These are phyloP conservation scores for Cyberlindnera bimundalis DNA, from an alignment of 805 yeast genomes.

Conservation along the genomic window DNA sequence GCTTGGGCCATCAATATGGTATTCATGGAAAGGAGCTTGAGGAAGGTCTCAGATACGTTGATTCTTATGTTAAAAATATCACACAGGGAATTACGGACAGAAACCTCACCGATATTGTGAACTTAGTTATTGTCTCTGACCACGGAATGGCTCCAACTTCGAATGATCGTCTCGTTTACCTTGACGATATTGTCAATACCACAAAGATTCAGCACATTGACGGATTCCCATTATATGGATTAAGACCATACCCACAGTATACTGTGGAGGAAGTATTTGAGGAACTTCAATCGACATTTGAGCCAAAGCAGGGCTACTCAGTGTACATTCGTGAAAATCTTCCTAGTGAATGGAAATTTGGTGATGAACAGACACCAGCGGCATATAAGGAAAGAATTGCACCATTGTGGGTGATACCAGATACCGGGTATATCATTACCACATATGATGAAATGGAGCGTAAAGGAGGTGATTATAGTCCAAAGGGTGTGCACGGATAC, in stretches of 20 bases:
- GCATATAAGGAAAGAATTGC: constrained; percentile 64
- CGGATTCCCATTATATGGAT: constrained; percentile 86
- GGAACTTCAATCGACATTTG: constrained; percentile 37
- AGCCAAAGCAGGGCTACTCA: constrained; percentile 34
- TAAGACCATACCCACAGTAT: constrained; percentile 49
- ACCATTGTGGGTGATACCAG: constrained; percentile 82
- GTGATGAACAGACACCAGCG: constrained; percentile 21
- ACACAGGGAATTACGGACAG: constrained; percentile 46
- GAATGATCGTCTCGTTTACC: constrained; percentile 57
- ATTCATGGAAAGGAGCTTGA: constrained; percentile 56
- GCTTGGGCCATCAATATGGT: constrained; percentile 73
- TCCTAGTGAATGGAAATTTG: constrained; percentile 34
- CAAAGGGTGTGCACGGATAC: constrained; percentile 79
- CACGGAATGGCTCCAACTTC: constrained; percentile 94
- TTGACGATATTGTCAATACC: constrained; percentile 67
- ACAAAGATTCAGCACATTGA: constrained; percentile 56
- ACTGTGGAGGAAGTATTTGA: constrained; percentile 43
- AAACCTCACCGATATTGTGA: constrained; percentile 61
- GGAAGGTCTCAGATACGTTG: constrained; percentile 59
- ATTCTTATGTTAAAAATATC: constrained; percentile 53
- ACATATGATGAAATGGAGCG: constrained; percentile 53
- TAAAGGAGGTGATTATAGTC: constrained; percentile 20
- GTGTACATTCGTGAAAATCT: constrained; percentile 55
- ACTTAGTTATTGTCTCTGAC: constrained; percentile 78
- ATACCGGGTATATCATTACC: constrained; percentile 73